Base-by-base conservation (phyloP, 441 rosid genomes). In the Breynia disticha region DNA sequence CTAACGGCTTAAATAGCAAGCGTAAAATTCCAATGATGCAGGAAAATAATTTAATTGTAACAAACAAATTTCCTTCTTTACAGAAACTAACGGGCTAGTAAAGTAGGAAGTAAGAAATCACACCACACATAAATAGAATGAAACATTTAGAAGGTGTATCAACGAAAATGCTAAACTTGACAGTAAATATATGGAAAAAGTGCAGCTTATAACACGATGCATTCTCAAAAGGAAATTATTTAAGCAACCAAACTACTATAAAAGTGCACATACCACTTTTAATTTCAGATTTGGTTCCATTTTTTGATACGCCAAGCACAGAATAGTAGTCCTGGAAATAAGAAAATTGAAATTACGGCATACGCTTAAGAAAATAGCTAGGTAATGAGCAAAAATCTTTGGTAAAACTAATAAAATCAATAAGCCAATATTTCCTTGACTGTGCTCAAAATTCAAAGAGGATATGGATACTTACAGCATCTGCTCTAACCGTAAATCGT, bases 231-330 rank as follows among this genome's bases (percentile, higher is more conserved):
- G 32, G 32, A 14, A 39, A 39, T 2, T 39, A 39, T 39, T 10
- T 39, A 39, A 8, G 43, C 15, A 39, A 39, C 43, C 43, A 14
- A 9, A 14, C 5, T 6, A 39, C 12, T 39, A 9, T 39, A 45
- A 13, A 28, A 43, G 55, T n/a, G 16, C 16, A 54, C 84, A 10
- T 79, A 93, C 98, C 90, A 7, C 90, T 93, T 75, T 93, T 93
- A 57, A 93, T 93, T 66, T 93, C 98, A 60, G 98, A 62, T 84
- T 93, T 93, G 73, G 77, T 86, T 57, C 95, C 79, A 70, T 56
- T 88, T 76, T 74, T 88, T 38, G 97, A 88, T 49, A 93, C 95
- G 52, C 95, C 96, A 61, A 93, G 98, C 7, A 84, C 78, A 61
- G 97, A 74, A 81, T 93, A 93, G 56, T 28, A 93, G 73, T 93